Base-by-base conservation (phyloP, 192 early-diverging fungal species). In the Coemansia erecta region DNA sequence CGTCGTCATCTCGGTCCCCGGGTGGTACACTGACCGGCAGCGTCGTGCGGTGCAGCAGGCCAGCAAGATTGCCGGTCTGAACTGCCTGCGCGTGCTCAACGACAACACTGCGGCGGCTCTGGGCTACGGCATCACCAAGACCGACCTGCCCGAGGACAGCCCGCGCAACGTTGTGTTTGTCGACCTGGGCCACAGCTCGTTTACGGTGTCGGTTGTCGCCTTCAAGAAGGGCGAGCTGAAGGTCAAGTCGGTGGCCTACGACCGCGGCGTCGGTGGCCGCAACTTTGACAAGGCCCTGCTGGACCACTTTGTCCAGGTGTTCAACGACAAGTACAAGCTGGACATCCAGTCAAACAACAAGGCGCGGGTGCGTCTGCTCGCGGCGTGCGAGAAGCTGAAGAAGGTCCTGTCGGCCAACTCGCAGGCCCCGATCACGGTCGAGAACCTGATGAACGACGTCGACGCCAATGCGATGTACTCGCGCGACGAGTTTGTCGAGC, bases 71-170 rank as follows among this genome's bases (percentile, higher is more conserved):
- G 87, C 89, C 18, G 91, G 92, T 7, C 76, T 98, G 58, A 97
- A 95, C 85, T 87, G 86, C 56, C 84, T 98, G 58, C 85, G 93
- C 50, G 75, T 98, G 55, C 81, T 98, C 63, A 95, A 97, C 83
- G 96, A 98, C 67, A 87, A 82, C 61, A 94, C 94, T 26, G 94
- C 94, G 17, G 81, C 88, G 48, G 94, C 96, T 26, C 88, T 98
- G 59, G 96, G 91, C 49, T 98, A 98, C 71, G 96, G 96, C 76
- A 97, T 98, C 80, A 98, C 96, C 71, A 95, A 95, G 84, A 84
- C 83, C 35, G 96, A 98, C 75, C 85, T 98, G 58, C 96, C 96
- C 60, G 94, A 98, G 83, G 93, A 94, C 54, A 84, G 81, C 70
- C 87, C 94, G 60, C 87, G 89, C 57, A 91, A 89, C 70, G 91